Conservation (phyloP, 2,329 filamentous ascomycete species). For the Penicillium sp. region DNA sequence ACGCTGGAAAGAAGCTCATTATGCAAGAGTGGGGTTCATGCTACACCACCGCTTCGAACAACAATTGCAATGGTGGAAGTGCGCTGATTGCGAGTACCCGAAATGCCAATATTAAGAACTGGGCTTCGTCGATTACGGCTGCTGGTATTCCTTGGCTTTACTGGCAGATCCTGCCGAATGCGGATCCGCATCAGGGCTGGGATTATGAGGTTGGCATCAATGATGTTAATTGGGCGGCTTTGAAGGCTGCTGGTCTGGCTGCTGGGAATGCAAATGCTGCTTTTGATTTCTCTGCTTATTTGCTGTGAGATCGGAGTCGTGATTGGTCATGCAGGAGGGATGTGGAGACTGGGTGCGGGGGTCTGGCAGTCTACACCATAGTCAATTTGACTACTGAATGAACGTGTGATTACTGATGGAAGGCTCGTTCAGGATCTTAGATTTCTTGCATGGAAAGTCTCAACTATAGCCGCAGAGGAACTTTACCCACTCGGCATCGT, state of each 20-base stretch:
- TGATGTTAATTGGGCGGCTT: conserved; percentile 24
- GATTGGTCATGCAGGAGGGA: background rate
- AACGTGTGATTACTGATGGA: no score
- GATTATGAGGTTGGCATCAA: conserved; percentile 37
- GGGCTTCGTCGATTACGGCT: conserved; percentile 29
- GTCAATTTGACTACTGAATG: no score
- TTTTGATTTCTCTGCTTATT: conserved; percentile 3
- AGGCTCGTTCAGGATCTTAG: background rate
- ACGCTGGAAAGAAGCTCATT: conserved; percentile 35
- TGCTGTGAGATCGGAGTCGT: background rate
- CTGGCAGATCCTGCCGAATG: conserved; percentile 38
- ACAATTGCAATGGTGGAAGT: conserved; percentile 24
- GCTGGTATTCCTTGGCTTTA: conserved; percentile 38
- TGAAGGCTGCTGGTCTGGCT: conserved; percentile 14
- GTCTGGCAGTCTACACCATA: background rate
- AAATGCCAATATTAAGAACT: conserved; percentile 30
- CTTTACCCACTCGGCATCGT: background rate
- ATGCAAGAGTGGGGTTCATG: conserved; percentile 35
- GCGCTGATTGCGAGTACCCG: conserved; percentile 11
- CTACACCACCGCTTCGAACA: conserved; percentile 30
- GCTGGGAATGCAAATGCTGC: background rate
- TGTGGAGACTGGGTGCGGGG: background rate
- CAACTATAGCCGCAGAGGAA: background rate
- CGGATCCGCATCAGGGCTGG: conserved; percentile 32
- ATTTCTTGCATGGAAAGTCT: background rate